These are phyloP conservation scores for Euptelea pleiosperma DNA, from an alignment of 164 flowering plant species.

Conservation along the genomic window DNA sequence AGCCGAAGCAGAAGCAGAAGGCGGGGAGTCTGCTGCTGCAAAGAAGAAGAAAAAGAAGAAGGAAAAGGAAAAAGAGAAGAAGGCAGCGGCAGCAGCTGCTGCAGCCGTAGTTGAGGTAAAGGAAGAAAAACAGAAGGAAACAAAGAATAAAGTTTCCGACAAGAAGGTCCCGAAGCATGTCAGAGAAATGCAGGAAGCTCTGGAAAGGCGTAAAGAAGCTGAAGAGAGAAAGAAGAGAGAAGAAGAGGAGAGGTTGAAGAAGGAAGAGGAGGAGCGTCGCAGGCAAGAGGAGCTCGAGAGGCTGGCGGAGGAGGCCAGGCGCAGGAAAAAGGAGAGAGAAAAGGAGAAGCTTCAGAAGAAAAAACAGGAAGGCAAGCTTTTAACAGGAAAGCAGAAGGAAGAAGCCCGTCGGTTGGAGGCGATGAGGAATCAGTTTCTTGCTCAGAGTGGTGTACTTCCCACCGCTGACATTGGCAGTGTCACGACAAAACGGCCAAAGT, in stretches of 20 bases:
- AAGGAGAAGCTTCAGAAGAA: slow-evolving; percentile 83
- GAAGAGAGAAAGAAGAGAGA: slow-evolving; percentile 84
- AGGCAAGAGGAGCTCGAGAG: slow-evolving; percentile 76
- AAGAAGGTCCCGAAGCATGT: slow-evolving; percentile 92
- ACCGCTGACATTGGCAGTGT: slow-evolving; percentile 33
- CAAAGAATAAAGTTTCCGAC: slow-evolving; percentile 48
- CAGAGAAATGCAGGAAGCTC: slow-evolving; percentile 94
- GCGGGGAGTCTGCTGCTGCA: slow-evolving; percentile 77
- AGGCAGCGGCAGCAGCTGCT: slow-evolving; percentile 41
- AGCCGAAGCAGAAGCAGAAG: slow-evolving; percentile 56
- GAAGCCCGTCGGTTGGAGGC: slow-evolving; percentile 75
- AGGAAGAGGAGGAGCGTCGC: slow-evolving; percentile 89
- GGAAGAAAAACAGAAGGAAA: slow-evolving; percentile 39
- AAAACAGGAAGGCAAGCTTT: slow-evolving; percentile 75
- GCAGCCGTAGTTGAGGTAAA: slow-evolving; percentile 24
- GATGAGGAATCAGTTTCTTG: slow-evolving; percentile 81
- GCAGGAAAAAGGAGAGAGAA: slow-evolving; percentile 80
- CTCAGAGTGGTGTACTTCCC: slow-evolving; percentile 44
- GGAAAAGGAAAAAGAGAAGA: slow-evolving; percentile 72
- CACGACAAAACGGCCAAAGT: slow-evolving; percentile 62
- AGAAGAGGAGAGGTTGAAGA: slow-evolving; percentile 81
- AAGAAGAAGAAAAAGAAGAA: slow-evolving; percentile 92
- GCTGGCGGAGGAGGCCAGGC: slow-evolving; percentile 82
- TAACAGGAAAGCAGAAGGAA: slow-evolving; percentile 90
- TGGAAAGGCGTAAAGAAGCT: slow-evolving; percentile 78